Conservation (phyloP, 2,329 filamentous ascomycete species). For the Phaeomoniella chlamydospora region DNA sequence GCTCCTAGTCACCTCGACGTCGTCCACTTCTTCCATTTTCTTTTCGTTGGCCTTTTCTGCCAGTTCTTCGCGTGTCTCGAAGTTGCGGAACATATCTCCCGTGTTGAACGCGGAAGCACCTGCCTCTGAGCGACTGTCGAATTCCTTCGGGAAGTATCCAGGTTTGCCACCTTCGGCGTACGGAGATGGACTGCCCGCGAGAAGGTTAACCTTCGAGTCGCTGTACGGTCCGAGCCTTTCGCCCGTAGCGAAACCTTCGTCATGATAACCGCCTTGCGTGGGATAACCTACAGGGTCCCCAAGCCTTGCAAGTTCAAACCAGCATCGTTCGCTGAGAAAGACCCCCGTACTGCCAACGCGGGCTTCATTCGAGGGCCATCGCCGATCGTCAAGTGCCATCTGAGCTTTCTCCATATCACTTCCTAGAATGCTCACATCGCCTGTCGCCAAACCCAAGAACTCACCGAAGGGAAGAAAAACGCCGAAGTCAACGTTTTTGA, state of each 20-base stretch:
- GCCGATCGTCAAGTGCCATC: slow-evolving; percentile 77
- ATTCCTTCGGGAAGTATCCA: slow-evolving; percentile 66
- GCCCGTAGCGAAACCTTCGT: slow-evolving; percentile 16
- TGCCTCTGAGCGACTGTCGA: slow-evolving; percentile 80
- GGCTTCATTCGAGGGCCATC: slow-evolving; percentile 86
- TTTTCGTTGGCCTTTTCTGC: slow-evolving; percentile 90
- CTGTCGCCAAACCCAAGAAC: slow-evolving; percentile 77
- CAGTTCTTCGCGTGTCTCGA: slow-evolving; percentile 88
- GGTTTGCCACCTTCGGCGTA: slow-evolving; percentile 62
- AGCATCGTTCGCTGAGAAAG: slow-evolving; percentile 90
- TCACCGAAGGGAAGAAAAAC: slow-evolving; percentile 92
- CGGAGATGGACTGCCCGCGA: slow-evolving; percentile 35
- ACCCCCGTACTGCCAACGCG: slow-evolving; percentile 82
- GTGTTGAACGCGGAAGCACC: slow-evolving; percentile 80
- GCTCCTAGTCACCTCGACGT: slow-evolving; percentile 58
- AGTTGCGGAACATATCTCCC: slow-evolving; percentile 95
- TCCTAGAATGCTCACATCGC: slow-evolving; percentile 73
- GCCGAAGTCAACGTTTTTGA: slow-evolving; percentile 89
- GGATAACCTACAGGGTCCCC: slow-evolving; percentile 46
- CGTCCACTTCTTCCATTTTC: slow-evolving; percentile 79
- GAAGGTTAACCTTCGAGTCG: slow-evolving; percentile 41
- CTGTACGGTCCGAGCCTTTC: slow-evolving; percentile 14
- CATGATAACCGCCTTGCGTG: slow-evolving; percentile 46
- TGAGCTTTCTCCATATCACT: slow-evolving; percentile 87
- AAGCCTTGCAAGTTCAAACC: slow-evolving; percentile 76